Evolutionary conservation across 768 basidiomycete species (phyloP), one percentile per base, ranked within the genome.

Genomic region (Leccinum disarticulatum): DNA sequence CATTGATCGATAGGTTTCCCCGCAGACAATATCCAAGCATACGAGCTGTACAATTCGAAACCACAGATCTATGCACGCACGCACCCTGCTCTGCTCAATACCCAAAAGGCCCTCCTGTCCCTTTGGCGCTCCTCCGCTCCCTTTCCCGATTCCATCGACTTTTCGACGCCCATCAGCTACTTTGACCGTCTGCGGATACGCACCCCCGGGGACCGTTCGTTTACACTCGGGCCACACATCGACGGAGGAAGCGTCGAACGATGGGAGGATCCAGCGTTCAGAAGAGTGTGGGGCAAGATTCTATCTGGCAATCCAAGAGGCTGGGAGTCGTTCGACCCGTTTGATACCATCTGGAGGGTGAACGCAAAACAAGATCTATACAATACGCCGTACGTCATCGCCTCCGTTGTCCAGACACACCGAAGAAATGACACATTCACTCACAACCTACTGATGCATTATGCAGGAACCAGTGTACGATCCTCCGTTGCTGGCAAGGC

Each of bases 181-280:
- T 88, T 84, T 59, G 91, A 93, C 72, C 80, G 91, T 6, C 74
- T 92, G 11, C 80, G 90, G 2, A 88, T 91, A 51, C 81, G 91
- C 6, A 80, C 79, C 30, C 88, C 90, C 0, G 91, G 90, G 0
- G 90, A 90, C 61, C 72, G 78, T 13, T 79, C 80, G 52, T 91
- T 91, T 67, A 80, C 83, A 0, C 74, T 91, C 2, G 88, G 85
- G 0, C 85, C 88, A 11, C 86, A 88, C 56, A 70, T 78, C 15
- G 83, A 84, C 53, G 79, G 78, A 0, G 84, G 83, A 10, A 77
- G 80, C 8, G 73, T 81, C 59, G 76, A 88, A 75, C 71, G 86
- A 2, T 84, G 83, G 83, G 81, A 85, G 66, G 82, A 87, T 67
- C 68, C 72, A 1, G 65, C 63, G 1, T 80, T 78, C 54, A 69